phyloP scores from a whole-genome alignment of 1,139 yeast genomes.

The Spathaspora sp. region DNA sequence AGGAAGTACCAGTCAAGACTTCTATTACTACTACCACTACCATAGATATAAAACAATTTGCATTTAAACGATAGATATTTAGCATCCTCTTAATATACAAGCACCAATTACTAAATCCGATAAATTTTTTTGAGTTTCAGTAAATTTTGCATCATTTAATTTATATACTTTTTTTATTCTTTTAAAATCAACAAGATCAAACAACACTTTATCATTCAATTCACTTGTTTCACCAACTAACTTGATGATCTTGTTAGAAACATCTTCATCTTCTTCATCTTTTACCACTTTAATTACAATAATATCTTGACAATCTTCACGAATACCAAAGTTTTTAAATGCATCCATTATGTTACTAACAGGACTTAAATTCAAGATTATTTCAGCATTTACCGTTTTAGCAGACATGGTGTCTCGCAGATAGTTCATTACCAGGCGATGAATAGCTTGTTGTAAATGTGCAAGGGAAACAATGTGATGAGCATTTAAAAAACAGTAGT shows the following conservation, averaged over 20 bases:
- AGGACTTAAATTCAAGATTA: constrained; percentile 42
- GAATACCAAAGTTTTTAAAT: constrained; percentile 42
- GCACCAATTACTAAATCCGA: constrained; percentile 41
- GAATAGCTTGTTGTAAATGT: constrained; percentile 33
- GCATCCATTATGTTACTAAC: constrained; percentile 47
- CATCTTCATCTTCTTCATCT: constrained; percentile 11
- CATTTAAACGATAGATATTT: constrained; percentile 11
- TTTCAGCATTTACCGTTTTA: constrained; percentile 43
- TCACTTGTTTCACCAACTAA: constrained; percentile 17
- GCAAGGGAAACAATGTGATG: constrained; percentile 37
- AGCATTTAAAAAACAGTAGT: constrained; percentile 42
- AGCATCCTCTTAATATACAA: constrained; percentile 38
- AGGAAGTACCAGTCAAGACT: constrained; percentile 9
- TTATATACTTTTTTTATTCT: constrained; percentile 42
- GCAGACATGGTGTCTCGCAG: constrained; percentile 32
- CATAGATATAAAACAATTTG: constrained; percentile 14
- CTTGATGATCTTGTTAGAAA: constrained; percentile 9
- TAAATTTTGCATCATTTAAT: constrained; percentile 30
- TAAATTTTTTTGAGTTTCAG: constrained; percentile 23
- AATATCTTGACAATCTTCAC: constrained; percentile 25
- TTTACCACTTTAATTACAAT: constrained; percentile 31
- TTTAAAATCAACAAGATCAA: constrained; percentile 30
- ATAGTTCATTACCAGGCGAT: constrained; percentile 34
- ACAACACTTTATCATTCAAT: constrained; percentile 15
- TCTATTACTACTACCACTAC: constrained; percentile 4